Conservation (phyloP, 129 eudicot species). For the Flaveria sonorensis region DNA sequence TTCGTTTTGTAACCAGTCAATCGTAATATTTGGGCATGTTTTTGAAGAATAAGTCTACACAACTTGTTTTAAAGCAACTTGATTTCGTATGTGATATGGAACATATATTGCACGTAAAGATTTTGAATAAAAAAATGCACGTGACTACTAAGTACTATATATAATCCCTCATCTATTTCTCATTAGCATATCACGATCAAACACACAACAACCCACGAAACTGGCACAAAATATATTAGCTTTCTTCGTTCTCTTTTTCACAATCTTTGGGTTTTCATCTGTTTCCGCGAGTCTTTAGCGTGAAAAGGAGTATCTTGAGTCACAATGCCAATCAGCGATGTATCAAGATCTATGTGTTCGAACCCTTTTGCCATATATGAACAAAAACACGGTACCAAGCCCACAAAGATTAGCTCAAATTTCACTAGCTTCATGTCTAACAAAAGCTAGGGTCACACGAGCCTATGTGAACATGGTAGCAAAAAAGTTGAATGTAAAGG, state of each 20-base stretch:
- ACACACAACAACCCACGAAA: not conserved
- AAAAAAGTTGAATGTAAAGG: slow-evolving; percentile 30
- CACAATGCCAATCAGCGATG: slow-evolving; percentile 48
- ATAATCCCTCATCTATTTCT: slow-evolving; percentile 17
- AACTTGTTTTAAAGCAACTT: slow-evolving; percentile 2
- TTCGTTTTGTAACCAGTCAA: not conserved
- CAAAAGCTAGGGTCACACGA: slow-evolving; percentile 46
- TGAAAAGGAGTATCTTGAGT: slow-evolving; percentile 47
- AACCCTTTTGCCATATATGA: slow-evolving; percentile 36
- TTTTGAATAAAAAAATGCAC: not conserved
- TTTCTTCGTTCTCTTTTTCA: slow-evolving; percentile 30
- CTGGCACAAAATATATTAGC: slow-evolving; percentile 34
- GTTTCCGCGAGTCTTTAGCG: slow-evolving; percentile 44
- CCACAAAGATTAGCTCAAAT: slow-evolving; percentile 58
- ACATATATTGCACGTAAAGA: slow-evolving; percentile 19
- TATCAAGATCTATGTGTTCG: slow-evolving; percentile 51
- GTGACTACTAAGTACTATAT: slow-evolving; percentile 17
- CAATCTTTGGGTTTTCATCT: slow-evolving; percentile 36
- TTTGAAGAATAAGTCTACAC: not conserved
- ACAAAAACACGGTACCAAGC: slow-evolving; percentile 30
- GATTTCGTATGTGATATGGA: not conserved
- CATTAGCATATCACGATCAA: not conserved
- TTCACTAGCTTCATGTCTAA: slow-evolving; percentile 49
- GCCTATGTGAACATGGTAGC: slow-evolving; percentile 29
- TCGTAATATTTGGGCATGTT: slow-evolving; percentile 5